Evolutionary conservation across 805 yeast genomes (phyloP), one percentile per base, ranked within the genome.

Genomic region (Pichia cephalocereana): DNA sequence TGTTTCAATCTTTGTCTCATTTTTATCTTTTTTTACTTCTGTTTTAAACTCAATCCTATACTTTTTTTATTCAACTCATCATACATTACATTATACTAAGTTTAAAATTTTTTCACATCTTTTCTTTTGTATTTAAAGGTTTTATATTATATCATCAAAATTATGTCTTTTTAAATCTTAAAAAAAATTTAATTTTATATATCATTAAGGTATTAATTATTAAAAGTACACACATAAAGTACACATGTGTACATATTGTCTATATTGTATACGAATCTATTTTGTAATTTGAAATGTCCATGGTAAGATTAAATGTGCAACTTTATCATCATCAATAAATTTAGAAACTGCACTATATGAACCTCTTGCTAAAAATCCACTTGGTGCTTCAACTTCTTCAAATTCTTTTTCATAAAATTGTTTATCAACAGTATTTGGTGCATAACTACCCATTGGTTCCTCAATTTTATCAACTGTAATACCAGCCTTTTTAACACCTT

Each of bases 351-450:
- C 95, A 41, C 82, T 76, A 69, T 87, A 90, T 44, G 78, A 74
- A 38, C 96, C 96, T 66, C 97, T 79, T 4, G 93, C 96, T 54
- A 90, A 66, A 64, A 90, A 65, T 1, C 97, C 97, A 42, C 87
- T 75, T 37, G 97, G 97, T 7, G 96, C 96, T 65, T 88, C 96
- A 51, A 85, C 89, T 59, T 77, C 85, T 11, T 82, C 84, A 55
- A 80, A 83, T 38, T 61, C 65, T 27, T 57, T 54, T 61, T 88
- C 96, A 63, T 89, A 89, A 62, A 65, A 83, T 9, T 95, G 96
- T 61, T 83, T 86, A 40, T 78, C 86, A 49, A 69, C 72, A 4
- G 96, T 88, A 64, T 79, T 86, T 57, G 97, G 97, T 10, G 96
- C 90, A 64, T 82, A 90, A 4, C 93, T 82, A 4, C 97, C 97